Conservation (phyloP, 176 grass and related monocot species). For the Chrysopogon serrulatus region DNA sequence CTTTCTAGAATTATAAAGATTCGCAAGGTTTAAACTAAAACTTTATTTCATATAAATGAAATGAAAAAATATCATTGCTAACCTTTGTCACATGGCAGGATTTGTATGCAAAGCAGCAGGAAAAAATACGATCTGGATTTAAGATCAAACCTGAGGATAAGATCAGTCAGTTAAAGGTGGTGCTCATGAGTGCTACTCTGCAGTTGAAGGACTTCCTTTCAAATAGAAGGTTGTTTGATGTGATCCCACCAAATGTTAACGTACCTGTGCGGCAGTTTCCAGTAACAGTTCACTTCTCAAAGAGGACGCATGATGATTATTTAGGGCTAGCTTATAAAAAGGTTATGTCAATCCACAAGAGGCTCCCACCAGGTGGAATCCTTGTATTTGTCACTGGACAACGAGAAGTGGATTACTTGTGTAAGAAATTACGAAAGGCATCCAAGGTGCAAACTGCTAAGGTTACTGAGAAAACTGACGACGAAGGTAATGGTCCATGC, state of each 20-base stretch:
- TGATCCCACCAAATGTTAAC: constrained; percentile 67
- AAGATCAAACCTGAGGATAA: constrained; percentile 53
- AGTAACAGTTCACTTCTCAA: constrained; percentile 87
- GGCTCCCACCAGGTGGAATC: constrained; percentile 79
- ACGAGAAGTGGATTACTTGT: constrained; percentile 86
- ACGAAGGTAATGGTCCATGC: constrained; percentile 6
- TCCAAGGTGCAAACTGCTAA: constrained; percentile 41
- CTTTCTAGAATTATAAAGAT: constrained; percentile 87
- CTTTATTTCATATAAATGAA: constrained; percentile 25
- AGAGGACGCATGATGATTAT: constrained; percentile 84
- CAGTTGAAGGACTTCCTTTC: constrained; percentile 82
- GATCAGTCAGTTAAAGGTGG: constrained; percentile 74
- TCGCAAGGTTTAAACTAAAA: constrained; percentile 60
- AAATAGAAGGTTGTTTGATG: constrained; percentile 82
- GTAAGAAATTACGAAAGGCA: constrained; percentile 63
- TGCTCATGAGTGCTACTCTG: constrained; percentile 98
- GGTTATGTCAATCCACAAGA: constrained; percentile 87
- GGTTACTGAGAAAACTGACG: constrained; percentile 33
- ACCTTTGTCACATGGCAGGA: constrained; percentile 36
- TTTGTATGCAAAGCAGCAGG: constrained; percentile 61
- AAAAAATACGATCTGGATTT: constrained; percentile 46
- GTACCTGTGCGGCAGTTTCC: constrained; percentile 84
- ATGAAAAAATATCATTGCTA: constrained; percentile 16
- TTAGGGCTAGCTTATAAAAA: constrained; percentile 91
- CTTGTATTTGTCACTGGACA: constrained; percentile 98